These are phyloP conservation scores for Rhizopogon vulgaris DNA, from an alignment of 768 basidiomycete species.

Conservation along the genomic window DNA sequence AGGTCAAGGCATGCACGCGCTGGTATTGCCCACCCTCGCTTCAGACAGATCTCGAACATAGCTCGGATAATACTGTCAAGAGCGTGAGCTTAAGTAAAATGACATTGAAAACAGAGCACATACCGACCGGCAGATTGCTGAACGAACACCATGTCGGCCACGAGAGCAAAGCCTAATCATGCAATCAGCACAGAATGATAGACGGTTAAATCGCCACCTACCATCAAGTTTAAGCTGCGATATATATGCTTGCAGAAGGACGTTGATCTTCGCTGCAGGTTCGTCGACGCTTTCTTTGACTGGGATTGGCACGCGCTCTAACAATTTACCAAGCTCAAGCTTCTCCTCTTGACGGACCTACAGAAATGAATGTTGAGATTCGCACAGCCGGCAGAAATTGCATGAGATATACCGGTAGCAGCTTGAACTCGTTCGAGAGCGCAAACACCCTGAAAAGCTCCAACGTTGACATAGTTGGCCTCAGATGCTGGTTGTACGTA, in stretches of 20 bases:
- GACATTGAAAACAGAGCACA: constrained; percentile 9
- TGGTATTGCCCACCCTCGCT: constrained; percentile 96
- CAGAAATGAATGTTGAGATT: background rate
- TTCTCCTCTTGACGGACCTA: constrained; percentile 79
- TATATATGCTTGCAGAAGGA: constrained; percentile 90
- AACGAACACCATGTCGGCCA: constrained; percentile 93
- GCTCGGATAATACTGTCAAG: constrained; percentile 78
- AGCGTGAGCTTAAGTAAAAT: constrained; percentile 1
- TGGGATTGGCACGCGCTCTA: constrained; percentile 94
- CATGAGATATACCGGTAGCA: constrained; percentile 57
- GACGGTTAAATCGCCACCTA: constrained; percentile 10
- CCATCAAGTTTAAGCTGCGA: constrained; percentile 92
- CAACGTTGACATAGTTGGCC: constrained; percentile 78
- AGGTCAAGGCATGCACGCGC: constrained; percentile 87
- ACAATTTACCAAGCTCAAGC: constrained; percentile 79
- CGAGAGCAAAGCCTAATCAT: constrained; percentile 64
- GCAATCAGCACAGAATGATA: background rate
- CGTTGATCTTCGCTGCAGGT: constrained; percentile 95
- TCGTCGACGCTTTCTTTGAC: constrained; percentile 97
- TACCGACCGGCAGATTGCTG: constrained; percentile 94
- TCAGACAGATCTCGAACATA: constrained; percentile 95
- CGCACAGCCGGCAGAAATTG: background rate
- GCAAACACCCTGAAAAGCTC: constrained; percentile 96
- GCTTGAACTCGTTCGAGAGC: constrained; percentile 90
- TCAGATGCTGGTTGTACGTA: constrained; percentile 90